Evolutionary conservation across 2,329 filamentous ascomycete species (phyloP).

Genomic region (Chalara sp.): DNA sequence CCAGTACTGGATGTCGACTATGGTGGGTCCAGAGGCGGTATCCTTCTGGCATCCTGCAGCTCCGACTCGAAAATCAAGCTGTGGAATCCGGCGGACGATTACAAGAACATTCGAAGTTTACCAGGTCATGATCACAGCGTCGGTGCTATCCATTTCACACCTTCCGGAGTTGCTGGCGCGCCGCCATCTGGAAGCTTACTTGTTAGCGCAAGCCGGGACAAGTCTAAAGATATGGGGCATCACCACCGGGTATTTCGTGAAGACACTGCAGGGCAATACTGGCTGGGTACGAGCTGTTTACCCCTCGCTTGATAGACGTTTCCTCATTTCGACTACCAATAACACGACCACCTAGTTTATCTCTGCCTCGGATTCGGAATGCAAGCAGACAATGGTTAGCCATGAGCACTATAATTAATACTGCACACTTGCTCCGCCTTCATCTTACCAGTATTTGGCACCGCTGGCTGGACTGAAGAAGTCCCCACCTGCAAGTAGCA

Average conservation of each 20-base stretch:
- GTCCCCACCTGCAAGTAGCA: constrained; percentile 63
- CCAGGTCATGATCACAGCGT: constrained; percentile 91
- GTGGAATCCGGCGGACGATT: constrained; percentile 88
- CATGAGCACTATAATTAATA: constrained; percentile 86
- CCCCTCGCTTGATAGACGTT: constrained; percentile 77
- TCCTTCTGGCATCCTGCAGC: constrained; percentile 61
- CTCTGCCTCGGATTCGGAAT: constrained; percentile 63
- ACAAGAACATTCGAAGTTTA: constrained; percentile 90
- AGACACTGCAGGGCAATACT: constrained; percentile 77
- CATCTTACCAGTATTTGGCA: constrained; percentile 72
- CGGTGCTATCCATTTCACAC: constrained; percentile 80
- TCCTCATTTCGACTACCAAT: constrained; percentile 73
- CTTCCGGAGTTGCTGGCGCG: constrained; percentile 42
- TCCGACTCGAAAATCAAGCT: constrained; percentile 90
- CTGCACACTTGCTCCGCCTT: constrained; percentile 75
- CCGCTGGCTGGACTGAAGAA: constrained; percentile 77
- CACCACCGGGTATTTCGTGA: constrained; percentile 85
- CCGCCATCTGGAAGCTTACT: constrained; percentile 68
- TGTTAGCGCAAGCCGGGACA: constrained; percentile 80
- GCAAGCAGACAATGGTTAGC: constrained; percentile 72
- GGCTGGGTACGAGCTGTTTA: constrained; percentile 90
- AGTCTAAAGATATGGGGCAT: constrained; percentile 90
- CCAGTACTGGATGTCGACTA: constrained; percentile 85
- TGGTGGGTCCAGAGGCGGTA: constrained; percentile 74
- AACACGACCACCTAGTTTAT: constrained; percentile 74